phyloP scores from a whole-genome alignment of 2,329 filamentous ascomycete genomes.

The Paecilomyces dactylethromorphus region DNA sequence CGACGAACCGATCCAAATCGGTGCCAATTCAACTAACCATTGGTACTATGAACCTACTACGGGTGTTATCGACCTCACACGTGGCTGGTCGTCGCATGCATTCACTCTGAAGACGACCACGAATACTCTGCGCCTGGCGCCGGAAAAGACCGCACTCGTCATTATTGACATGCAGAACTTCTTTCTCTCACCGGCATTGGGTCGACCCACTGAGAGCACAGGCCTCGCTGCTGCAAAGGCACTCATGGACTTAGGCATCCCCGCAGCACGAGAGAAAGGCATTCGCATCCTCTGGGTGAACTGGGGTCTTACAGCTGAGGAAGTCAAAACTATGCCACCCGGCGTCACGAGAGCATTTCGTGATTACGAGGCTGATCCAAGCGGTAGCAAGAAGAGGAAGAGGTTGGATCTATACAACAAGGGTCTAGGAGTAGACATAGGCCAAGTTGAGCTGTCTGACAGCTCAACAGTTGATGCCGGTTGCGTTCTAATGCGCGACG shows the following conservation, averaged over 20 bases:
- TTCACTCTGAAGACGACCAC: slow-evolving; percentile 16
- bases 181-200: slow-evolving; percentile 41
- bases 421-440: slow-evolving; percentile 45
- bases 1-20: neutral
- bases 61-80: neutral
- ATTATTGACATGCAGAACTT: slow-evolving; percentile 51
- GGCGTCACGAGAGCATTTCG: slow-evolving; percentile 45
- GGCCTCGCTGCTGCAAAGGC: slow-evolving; percentile 36
- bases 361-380: slow-evolving; percentile 23
- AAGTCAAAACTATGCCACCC: slow-evolving; percentile 47
- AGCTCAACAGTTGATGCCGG: slow-evolving; percentile 16
- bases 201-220: slow-evolving; percentile 35
- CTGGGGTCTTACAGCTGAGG: slow-evolving; percentile 51
- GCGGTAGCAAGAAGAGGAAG: slow-evolving; percentile 9
- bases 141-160: slow-evolving; percentile 40
- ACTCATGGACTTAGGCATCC: slow-evolving; percentile 39
- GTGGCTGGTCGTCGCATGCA: neutral
- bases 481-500: slow-evolving; percentile 44
- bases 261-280: slow-evolving; percentile 44
- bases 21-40: neutral
- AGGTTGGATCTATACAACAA: slow-evolving; percentile 21
- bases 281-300: slow-evolving; percentile 50
- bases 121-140: slow-evolving; percentile 30
- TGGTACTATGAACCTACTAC: neutral
- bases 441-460: slow-evolving; percentile 25